Conservation (phyloP, 371 early-diverging fungal genomes). For the Capniomyces stellatus region DNA sequence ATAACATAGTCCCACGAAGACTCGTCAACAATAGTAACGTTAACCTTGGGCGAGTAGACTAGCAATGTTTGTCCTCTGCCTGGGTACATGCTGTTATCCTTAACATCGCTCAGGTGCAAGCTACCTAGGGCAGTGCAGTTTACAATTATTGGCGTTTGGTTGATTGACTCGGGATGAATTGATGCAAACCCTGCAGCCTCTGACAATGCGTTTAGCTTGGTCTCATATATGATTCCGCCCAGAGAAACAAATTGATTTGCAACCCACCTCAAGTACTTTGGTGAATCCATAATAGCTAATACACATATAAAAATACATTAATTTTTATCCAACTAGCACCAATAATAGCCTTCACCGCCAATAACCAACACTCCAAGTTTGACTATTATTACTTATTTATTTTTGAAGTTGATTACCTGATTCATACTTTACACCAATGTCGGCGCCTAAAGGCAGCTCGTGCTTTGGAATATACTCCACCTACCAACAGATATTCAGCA, state of each 20-base stretch:
- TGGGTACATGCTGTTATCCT: constrained; percentile 29
- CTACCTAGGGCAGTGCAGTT: constrained; percentile 38
- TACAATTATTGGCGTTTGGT: constrained; percentile 22
- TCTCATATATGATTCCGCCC: constrained; percentile 25
- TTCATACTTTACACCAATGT: too few species aligned
- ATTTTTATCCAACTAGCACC: too few species aligned
- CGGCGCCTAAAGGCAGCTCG: too few species aligned
- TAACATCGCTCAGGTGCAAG: constrained; percentile 28
- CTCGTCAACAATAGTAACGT: background rate
- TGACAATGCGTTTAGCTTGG: background rate
- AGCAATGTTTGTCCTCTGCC: constrained; percentile 35
- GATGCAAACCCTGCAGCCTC: background rate
- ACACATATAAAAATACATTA: too few species aligned
- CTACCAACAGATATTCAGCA: too few species aligned
- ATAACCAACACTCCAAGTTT: too few species aligned
- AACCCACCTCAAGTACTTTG: constrained; percentile 33
- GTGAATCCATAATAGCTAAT: too few species aligned
- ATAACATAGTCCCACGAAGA: constrained; percentile 27
- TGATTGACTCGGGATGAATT: too few species aligned
- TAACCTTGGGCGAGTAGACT: constrained; percentile 25
- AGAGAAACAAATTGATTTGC: constrained; percentile 10
- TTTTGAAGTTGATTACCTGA: too few species aligned
- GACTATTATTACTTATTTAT: too few species aligned
- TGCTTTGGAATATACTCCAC: too few species aligned
- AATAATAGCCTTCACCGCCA: too few species aligned